These are phyloP conservation scores for Penicillium oxalicum DNA, from an alignment of 2,329 filamentous ascomycete species.

Conservation along the genomic window DNA sequence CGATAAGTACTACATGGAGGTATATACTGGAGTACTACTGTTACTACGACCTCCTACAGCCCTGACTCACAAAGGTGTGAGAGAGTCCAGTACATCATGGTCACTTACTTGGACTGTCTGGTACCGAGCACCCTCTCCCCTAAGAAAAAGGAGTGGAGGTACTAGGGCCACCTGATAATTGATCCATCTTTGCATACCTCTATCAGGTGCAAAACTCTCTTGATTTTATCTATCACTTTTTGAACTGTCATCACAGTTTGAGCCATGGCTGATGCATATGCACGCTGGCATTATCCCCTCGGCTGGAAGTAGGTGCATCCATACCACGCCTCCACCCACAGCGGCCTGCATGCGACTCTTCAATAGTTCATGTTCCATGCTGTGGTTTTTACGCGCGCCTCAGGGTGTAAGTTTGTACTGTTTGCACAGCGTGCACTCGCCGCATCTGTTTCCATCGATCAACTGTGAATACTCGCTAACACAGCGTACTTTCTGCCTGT, in stretches of 20 bases:
- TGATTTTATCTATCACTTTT: neutral
- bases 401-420: constrained; percentile 9
- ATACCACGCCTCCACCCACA: neutral
- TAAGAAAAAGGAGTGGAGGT: too few species aligned
- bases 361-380: neutral
- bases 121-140: too few species aligned
- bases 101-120: too few species aligned
- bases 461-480: too few species aligned
- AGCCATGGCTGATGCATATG: neutral
- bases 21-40: too few species aligned
- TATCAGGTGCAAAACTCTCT: neutral
- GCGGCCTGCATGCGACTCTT: constrained; percentile 2
- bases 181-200: neutral
- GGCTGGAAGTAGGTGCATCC: too few species aligned
- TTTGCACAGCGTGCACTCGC: constrained; percentile 11
- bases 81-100: too few species aligned
- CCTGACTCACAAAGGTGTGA: too few species aligned
- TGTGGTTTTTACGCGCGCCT: constrained; percentile 4
- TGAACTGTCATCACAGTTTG: neutral
- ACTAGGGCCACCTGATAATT: neutral
- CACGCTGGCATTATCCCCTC: neutral
- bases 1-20: too few species aligned
- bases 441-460: constrained; percentile 9
- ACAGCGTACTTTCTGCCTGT: too few species aligned
- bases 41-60: too few species aligned